Conservation (phyloP, 768 basidiomycete genomes). For the Russula griseocarnosa region DNA sequence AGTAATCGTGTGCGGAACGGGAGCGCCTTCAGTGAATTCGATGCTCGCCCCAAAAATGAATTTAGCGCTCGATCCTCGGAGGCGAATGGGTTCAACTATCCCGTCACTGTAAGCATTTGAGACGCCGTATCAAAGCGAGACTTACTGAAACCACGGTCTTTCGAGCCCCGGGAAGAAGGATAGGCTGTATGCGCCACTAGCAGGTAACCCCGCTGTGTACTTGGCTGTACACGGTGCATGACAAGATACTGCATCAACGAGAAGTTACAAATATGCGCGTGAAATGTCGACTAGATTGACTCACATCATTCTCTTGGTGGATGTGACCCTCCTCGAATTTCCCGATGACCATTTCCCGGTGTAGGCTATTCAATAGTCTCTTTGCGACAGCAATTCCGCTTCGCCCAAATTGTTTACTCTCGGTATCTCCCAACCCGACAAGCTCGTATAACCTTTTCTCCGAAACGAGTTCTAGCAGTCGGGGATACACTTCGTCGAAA, state of each 20-base stretch:
- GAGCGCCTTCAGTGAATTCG: constrained; percentile 55
- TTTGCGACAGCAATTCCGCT: constrained; percentile 41
- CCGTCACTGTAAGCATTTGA: constrained; percentile 3
- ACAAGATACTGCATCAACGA: constrained; percentile 71
- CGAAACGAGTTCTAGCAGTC: constrained; percentile 81
- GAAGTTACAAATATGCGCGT: not conserved
- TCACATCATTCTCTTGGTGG: constrained; percentile 91
- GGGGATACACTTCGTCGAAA: constrained; percentile 96
- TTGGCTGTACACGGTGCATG: constrained; percentile 86
- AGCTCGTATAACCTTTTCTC: constrained; percentile 80
- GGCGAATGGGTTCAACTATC: constrained; percentile 77
- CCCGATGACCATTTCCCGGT: constrained; percentile 86
- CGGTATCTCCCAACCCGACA: constrained; percentile 42
- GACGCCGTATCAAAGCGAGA: constrained; percentile 17
- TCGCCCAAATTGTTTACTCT: constrained; percentile 21
- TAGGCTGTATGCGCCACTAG: constrained; percentile 92
- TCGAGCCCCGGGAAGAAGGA: constrained; percentile 56
- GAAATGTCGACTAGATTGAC: not conserved
- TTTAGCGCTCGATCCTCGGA: constrained; percentile 71
- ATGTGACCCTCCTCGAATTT: constrained; percentile 92
- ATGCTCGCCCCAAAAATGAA: constrained; percentile 80
- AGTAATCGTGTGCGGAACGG: constrained; percentile 51
- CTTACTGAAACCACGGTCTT: constrained; percentile 77
- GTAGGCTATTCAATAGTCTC: constrained; percentile 79
- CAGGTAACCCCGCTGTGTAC: constrained; percentile 86